Evolutionary conservation across 306 rosid species (phyloP).

Genomic region (Dryas octopetala): DNA sequence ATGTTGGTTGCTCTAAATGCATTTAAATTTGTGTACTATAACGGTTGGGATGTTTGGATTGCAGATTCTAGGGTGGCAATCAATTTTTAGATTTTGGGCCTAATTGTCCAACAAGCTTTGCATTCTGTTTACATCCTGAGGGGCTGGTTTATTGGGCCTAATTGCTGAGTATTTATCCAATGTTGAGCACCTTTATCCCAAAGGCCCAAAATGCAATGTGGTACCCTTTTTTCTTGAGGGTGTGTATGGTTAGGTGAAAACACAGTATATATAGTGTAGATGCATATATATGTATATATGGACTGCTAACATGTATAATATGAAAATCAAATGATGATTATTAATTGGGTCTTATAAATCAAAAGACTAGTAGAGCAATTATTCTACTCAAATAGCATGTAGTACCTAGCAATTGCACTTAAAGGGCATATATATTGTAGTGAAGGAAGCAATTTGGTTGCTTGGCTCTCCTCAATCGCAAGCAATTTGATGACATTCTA

Average conservation of each 20-base stretch:
- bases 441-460: not conserved
- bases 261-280: not conserved
- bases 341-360: too few relatives aligned
- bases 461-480: not conserved
- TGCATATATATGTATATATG: not conserved
- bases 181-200: too few relatives aligned
- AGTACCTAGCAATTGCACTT: not conserved
- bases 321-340: too few relatives aligned
- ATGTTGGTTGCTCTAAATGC: too few relatives aligned
- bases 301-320: not conserved
- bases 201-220: too few relatives aligned
- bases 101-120: not conserved
- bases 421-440: not conserved
- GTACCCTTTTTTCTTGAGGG: not conserved
- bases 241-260: not conserved
- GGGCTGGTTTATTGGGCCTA: too few relatives aligned
- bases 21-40: too few relatives aligned
- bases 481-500: not conserved
- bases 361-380: not conserved
- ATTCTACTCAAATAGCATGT: conserved; percentile 1
- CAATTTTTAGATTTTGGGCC: not conserved
- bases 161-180: too few relatives aligned
- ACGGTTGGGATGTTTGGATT: too few relatives aligned
- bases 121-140: too few relatives aligned
- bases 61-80: not conserved